Conservation (phyloP, 106 monocot species). For the Ottelia alismoides region DNA sequence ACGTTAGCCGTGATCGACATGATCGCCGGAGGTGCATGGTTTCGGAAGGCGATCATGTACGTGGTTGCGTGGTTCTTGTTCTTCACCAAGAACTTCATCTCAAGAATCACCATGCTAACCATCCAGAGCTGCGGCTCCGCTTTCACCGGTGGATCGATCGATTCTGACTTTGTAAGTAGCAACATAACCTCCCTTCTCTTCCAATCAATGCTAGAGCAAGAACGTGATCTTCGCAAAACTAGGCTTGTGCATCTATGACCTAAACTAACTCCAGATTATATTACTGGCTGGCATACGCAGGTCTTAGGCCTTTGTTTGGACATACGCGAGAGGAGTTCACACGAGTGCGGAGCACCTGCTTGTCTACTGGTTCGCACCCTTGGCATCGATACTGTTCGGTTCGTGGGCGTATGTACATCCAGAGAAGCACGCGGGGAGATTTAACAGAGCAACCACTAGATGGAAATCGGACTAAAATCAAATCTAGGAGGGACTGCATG, state of each 20-base stretch:
- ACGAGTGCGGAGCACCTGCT: slow-evolving; percentile 1
- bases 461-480: background rate
- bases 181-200: background rate
- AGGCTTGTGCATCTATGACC: background rate
- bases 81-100: background rate
- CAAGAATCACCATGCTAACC: background rate
- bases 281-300: background rate
- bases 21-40: too few species aligned
- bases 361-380: slow-evolving; percentile 6
- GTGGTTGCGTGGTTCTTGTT: too few species aligned
- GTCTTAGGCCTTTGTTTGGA: slow-evolving; percentile 7
- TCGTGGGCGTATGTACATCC: background rate
- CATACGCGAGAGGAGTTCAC: slow-evolving; percentile 1
- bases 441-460: background rate
- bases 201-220: background rate
- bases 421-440: too few species aligned
- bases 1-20: too few species aligned
- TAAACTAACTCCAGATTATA: background rate
- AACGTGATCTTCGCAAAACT: background rate
- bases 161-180: background rate
- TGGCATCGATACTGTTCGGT: slow-evolving; percentile 1
- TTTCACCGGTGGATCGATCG: background rate
- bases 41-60: too few species aligned
- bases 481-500: too few species aligned
- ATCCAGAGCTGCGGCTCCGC: background rate